Conservation (phyloP, 2,329 filamentous ascomycete genomes). For the Lachnellula hyalina region DNA sequence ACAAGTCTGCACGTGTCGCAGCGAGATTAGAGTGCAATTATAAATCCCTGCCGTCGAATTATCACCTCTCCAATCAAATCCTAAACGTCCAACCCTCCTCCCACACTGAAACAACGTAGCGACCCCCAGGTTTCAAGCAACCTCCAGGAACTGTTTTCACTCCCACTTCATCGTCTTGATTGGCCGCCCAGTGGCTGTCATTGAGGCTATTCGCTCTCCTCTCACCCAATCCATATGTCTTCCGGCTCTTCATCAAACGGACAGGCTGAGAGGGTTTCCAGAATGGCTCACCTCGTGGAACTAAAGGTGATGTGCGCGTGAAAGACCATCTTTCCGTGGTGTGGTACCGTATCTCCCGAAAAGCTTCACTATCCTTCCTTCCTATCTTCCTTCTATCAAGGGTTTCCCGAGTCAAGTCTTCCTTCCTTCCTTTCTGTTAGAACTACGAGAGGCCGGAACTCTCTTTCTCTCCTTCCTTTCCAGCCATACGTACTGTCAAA, state of each 20-base stretch:
- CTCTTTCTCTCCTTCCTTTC: neutral
- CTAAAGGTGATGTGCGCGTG: neutral
- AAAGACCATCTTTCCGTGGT: neutral
- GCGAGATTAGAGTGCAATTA: neutral
- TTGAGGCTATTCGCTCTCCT: neutral
- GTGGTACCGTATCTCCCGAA: neutral
- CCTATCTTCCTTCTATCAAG: neutral
- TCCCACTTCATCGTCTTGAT: neutral
- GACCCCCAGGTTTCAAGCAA: neutral
- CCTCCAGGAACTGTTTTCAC: neutral
- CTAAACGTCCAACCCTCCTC: neutral
- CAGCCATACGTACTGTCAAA: neutral
- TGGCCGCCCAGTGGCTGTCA: neutral
- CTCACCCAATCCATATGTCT: neutral
- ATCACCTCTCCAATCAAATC: neutral
- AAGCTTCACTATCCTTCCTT: neutral
- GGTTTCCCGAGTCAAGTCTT: neutral
- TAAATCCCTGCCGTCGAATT: neutral
- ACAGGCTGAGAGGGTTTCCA: neutral
- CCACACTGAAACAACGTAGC: neutral
- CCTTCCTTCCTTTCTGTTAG: neutral
- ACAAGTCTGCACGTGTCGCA: neutral
- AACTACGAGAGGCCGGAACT: neutral
- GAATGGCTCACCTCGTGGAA: neutral
- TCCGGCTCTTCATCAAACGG: neutral